A percentile compares a stretch with the other conserved stretches of the same genome.
Conservation (phyloP, 345 rosid species). For the Populus euphratica region DNA sequence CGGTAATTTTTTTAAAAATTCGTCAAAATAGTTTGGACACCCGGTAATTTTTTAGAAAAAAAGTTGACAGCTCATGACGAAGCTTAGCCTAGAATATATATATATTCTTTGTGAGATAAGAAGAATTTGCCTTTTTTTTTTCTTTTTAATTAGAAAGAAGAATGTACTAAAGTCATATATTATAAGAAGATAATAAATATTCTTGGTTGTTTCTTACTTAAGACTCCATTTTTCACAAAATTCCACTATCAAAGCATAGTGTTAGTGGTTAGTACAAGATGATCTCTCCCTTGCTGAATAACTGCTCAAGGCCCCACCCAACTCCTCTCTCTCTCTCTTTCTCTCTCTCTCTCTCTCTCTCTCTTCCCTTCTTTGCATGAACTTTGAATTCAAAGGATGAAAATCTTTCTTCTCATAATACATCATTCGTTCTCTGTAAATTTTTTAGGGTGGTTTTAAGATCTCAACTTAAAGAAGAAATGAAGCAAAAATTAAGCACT, state of each 20-base stretch:
- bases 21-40: too few species aligned
- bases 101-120: not conserved
- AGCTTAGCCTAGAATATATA: too few species aligned
- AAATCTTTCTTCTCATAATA: not conserved
- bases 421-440: not conserved
- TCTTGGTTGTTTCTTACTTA: slow-evolving; percentile 11
- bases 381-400: not conserved
- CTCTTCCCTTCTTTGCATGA: not conserved
- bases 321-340: not conserved
- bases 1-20: too few species aligned
- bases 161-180: not conserved
- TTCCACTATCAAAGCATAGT: not conserved
- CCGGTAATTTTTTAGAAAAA: too few species aligned
- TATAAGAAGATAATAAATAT: not conserved
- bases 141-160: too few species aligned
- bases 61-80: too few species aligned
- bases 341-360: not conserved
- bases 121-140: not conserved
- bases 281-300: not conserved
- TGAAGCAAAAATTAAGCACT: not conserved
- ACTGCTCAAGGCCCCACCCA: not conserved
- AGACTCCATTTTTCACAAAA: not conserved
- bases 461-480: not conserved
- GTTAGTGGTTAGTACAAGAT: rapidly evolving
- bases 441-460: not conserved